Evolutionary conservation across 1,139 yeast genomes (phyloP).

Genomic region (Taphrina pruni): DNA sequence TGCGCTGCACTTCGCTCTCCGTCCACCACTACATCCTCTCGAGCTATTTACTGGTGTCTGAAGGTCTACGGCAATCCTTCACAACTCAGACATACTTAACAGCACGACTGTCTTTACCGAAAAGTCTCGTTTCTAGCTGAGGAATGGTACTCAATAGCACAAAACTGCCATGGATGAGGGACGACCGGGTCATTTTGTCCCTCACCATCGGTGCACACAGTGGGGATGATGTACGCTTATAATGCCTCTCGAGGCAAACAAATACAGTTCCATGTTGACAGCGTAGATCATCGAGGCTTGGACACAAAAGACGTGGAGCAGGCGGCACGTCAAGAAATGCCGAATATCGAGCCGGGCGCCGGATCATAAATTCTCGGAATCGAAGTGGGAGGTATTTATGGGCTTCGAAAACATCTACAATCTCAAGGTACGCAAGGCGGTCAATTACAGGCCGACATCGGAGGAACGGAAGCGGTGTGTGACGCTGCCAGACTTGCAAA

Average conservation of each 20-base stretch:
- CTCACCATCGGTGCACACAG: slow-evolving; percentile 34
- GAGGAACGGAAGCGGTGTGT: slow-evolving; percentile 11
- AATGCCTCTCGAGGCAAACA: neutral
- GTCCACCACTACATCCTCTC: neutral
- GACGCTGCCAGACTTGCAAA: slow-evolving; percentile 16
- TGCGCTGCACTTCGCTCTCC: neutral
- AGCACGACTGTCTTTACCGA: too few relatives aligned
- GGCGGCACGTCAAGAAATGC: slow-evolving; percentile 24
- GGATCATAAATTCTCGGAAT: slow-evolving; percentile 19
- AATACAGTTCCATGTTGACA: neutral
- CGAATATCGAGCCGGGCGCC: slow-evolving; percentile 20
- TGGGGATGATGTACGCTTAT: slow-evolving; percentile 13
- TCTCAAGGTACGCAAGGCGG: slow-evolving; percentile 28
- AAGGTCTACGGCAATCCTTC: too few relatives aligned
- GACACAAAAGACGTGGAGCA: slow-evolving; percentile 22
- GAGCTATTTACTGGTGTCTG: too few relatives aligned
- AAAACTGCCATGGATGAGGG: slow-evolving; percentile 41
- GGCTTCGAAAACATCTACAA: slow-evolving; percentile 37
- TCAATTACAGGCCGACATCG: slow-evolving; percentile 17
- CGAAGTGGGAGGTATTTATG: slow-evolving; percentile 27
- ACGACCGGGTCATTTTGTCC: slow-evolving; percentile 37
- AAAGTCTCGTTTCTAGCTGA: too few relatives aligned
- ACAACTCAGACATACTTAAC: too few relatives aligned
- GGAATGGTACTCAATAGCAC: slow-evolving; percentile 36
- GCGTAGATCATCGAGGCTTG: slow-evolving; percentile 27